Percentiles rank a stretch among this genome's conserved stretches.
phyloP scores from a whole-genome alignment of 352 stramenopile genomes.

The Phytophthora cryptogea region DNA sequence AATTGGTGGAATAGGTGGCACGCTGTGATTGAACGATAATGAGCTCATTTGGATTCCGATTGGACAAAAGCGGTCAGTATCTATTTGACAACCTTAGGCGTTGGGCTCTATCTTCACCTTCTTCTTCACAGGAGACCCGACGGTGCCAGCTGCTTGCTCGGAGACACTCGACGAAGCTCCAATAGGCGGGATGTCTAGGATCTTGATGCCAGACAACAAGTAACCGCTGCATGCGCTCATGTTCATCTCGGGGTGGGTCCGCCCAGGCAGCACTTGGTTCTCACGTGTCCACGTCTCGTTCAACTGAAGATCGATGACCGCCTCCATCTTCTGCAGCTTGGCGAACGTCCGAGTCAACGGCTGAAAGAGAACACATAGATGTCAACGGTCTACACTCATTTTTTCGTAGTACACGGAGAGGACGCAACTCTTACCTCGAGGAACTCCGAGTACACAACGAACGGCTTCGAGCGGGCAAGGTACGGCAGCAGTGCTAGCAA shows the following conservation, averaged over 20 bases:
- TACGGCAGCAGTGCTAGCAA: conserved; percentile 91
- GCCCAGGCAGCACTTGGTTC: conserved; percentile 93
- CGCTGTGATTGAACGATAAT: neutral
- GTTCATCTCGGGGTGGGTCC: conserved; percentile 96
- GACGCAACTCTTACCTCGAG: conserved; percentile 56
- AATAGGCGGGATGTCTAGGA: conserved; percentile 45
- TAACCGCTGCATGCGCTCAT: conserved; percentile 97
- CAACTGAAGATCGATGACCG: conserved; percentile 93
- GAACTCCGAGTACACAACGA: conserved; percentile 97
- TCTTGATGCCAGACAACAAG: conserved; percentile 94
- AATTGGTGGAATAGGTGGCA: neutral
- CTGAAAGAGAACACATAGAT: conserved; percentile 33
- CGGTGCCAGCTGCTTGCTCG: neutral
- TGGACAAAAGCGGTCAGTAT: no score
- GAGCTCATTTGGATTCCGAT: no score
- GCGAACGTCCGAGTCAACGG: conserved; percentile 91
- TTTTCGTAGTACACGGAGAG: neutral
- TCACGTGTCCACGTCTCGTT: conserved; percentile 96
- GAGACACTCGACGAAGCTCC: neutral
- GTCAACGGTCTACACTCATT: neutral
- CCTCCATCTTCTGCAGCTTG: conserved; percentile 87
- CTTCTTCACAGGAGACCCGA: conserved; percentile 19
- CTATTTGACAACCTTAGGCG: neutral
- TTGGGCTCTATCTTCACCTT: conserved; percentile 30
- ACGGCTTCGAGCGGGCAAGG: conserved; percentile 90